A percentile compares a stretch with the other conserved stretches of the same genome.
Conservation (phyloP, 1,284 basidiomycete species). For the Sutorius eximius region DNA sequence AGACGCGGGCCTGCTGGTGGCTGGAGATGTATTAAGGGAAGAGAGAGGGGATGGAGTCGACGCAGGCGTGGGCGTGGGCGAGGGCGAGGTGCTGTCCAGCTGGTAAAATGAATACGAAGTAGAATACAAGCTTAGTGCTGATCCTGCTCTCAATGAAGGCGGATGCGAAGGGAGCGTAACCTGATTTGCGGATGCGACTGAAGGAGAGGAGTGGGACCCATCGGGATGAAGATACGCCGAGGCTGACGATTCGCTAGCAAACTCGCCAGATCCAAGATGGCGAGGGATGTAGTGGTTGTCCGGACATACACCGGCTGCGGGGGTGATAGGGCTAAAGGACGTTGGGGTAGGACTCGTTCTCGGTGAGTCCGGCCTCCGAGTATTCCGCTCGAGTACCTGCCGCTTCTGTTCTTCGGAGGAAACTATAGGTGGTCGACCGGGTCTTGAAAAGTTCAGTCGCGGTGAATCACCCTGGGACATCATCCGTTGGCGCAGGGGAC, state of each 20-base stretch:
- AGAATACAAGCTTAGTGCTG: conserved; percentile 59
- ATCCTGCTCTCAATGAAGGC: conserved; percentile 38
- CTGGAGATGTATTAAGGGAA: conserved; percentile 21
- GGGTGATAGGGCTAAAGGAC: conserved; percentile 19
- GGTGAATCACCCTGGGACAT: conserved; percentile 34
- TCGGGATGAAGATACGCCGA: conserved; percentile 24
- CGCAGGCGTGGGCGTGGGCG: conserved; percentile 37
- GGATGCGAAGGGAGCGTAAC: conserved; percentile 26
- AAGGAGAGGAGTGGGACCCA: conserved; percentile 16
- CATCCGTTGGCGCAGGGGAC: conserved; percentile 34
- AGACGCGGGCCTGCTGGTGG: conserved; percentile 18
- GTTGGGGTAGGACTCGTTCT: conserved; percentile 17
- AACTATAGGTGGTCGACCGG: conserved; percentile 46
- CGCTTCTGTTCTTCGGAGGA: conserved; percentile 56
- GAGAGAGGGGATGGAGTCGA: conserved; percentile 21
- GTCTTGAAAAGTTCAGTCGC: conserved; percentile 55
- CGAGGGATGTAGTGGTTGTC: neutral
- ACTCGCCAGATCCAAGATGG: neutral
- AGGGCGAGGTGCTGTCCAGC: conserved; percentile 43
- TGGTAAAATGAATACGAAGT: conserved; percentile 62
- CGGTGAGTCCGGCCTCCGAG: conserved; percentile 34
- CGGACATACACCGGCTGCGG: conserved; percentile 22
- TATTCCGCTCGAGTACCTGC: conserved; percentile 60
- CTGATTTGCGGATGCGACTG: conserved; percentile 9
- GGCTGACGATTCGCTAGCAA: neutral